Conservation (phyloP, 352 stramenopile genomes). For the Phytophthora sojae region DNA sequence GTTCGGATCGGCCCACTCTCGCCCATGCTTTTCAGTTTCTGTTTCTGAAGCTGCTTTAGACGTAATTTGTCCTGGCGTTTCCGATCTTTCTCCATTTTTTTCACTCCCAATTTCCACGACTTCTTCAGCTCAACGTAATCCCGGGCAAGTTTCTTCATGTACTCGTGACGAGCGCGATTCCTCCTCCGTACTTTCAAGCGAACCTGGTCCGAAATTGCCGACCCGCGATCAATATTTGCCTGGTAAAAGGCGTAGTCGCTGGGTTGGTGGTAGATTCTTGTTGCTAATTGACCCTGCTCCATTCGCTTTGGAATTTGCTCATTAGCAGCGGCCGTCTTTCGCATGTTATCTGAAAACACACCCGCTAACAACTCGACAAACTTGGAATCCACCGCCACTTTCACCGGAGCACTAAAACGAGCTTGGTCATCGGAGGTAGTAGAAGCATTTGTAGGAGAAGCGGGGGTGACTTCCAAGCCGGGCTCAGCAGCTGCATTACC, state of each 20-base stretch:
- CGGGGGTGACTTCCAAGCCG: neutral
- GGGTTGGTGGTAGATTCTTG: constrained; percentile 75
- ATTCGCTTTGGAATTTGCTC: constrained; percentile 62
- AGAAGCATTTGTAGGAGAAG: constrained; percentile 12
- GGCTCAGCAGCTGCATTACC: constrained; percentile 1
- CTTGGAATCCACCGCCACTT: constrained; percentile 65
- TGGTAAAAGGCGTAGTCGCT: constrained; percentile 84
- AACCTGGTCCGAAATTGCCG: constrained; percentile 57
- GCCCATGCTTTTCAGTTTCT: constrained; percentile 35
- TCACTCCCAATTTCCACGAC: constrained; percentile 84
- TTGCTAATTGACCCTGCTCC: constrained; percentile 52
- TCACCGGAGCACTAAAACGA: constrained; percentile 35
- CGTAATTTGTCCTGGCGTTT: constrained; percentile 87
- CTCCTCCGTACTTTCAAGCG: constrained; percentile 67
- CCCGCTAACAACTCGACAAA: constrained; percentile 70
- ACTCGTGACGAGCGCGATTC: constrained; percentile 73
- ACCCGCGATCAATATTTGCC: constrained; percentile 65
- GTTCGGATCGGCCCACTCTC: constrained; percentile 40
- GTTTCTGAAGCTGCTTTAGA: constrained; percentile 75
- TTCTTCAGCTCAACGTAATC: constrained; percentile 88
- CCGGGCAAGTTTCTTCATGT: constrained; percentile 72
- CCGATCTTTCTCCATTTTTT: constrained; percentile 88
- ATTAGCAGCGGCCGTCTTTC: constrained; percentile 61
- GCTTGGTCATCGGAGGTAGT: constrained; percentile 4
- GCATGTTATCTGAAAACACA: constrained; percentile 73